Evolutionary conservation across 306 rosid genomes (phyloP).

Genomic region (Prunus padus): DNA sequence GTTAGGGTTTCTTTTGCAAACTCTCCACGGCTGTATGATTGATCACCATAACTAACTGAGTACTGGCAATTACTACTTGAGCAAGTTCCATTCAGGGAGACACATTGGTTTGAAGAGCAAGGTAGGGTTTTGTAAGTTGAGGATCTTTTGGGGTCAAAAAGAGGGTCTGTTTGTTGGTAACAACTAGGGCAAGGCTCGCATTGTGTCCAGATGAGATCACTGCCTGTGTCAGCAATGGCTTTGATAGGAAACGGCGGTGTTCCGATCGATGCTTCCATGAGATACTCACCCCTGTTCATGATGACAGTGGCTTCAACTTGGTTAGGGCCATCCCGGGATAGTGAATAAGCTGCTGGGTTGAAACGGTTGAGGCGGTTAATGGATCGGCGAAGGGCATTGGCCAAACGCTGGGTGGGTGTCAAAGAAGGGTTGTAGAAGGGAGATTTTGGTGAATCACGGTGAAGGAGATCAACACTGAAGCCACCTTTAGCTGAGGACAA

Average conservation of each 20-base stretch:
- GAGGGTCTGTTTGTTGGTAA: conserved; percentile 36
- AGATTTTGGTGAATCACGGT: conserved; percentile 51
- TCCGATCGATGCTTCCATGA: conserved; percentile 44
- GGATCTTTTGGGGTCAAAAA: conserved; percentile 45
- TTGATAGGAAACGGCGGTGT: conserved; percentile 42
- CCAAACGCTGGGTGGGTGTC: conserved; percentile 25
- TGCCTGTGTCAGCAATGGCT: conserved; percentile 58
- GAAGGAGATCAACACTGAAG: conserved; percentile 47
- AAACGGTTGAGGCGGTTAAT: neutral
- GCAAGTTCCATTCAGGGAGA: neutral
- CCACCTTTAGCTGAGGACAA: neutral
- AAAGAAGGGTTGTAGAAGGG: conserved; percentile 36
- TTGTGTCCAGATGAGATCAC: conserved; percentile 57
- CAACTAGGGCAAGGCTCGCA: conserved; percentile 48
- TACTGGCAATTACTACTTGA: conserved; percentile 26
- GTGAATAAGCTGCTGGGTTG: neutral
- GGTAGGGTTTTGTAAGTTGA: conserved; percentile 19
- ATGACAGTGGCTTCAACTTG: neutral
- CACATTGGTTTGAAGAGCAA: conserved; percentile 20
- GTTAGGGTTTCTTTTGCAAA: conserved; percentile 46
- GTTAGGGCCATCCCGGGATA: neutral
- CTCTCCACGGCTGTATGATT: conserved; percentile 26
- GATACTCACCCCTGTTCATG: conserved; percentile 27
- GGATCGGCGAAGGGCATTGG: conserved; percentile 40
- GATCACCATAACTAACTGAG: conserved; percentile 21